Evolutionary conservation across 345 rosid species (phyloP), one percentile per base, ranked within the genome.

Genomic region (Triadica sebifera): DNA sequence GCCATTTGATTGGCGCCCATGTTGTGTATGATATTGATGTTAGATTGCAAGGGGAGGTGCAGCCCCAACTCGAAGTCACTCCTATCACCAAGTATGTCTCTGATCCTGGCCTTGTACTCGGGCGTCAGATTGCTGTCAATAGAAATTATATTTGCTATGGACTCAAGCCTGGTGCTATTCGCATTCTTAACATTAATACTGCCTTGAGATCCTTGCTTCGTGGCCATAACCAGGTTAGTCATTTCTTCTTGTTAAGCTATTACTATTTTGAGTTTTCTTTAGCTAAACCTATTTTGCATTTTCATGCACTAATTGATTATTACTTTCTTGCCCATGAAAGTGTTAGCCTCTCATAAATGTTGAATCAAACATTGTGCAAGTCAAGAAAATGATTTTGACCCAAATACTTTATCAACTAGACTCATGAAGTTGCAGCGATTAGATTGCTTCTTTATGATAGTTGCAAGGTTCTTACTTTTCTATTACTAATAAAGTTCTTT

Each of bases 11-110:
- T 15, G 98, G 96, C 53, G 83, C 73, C 25, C 78, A 78, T 51
- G 88, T 83, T 5, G 85, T 76, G 13, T 91, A 91, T 60, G 97
- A 93, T 78, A 88, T 93, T 3, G 93, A 90, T 69, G 84, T 74
- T 57, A 78, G 90, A 78, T 38, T 86, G 69, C 87, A 78, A 3
- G 97, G 93, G 12, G 96, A 89, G 85, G 75, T 78, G 68, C 94
- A 90, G 80, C 92, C 96, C 2, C 91, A 90, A 85, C 96, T 95
- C 2, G 99, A 91, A 86, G 96, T 86, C 56, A 90, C 91, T 70
- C 98, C 99, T 46, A 95, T 95, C 69, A 93, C 99, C 8, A 93
- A 89, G 78, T 94, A 94, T 77, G 85, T 78, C 8, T 92, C 97
- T 56, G 98, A 94, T 74, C 97, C 98, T 51, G 91, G 85, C 79